These are phyloP conservation scores for Sordariomycetes sp. DNA, from an alignment of 2,329 filamentous ascomycete species.

Conservation along the genomic window DNA sequence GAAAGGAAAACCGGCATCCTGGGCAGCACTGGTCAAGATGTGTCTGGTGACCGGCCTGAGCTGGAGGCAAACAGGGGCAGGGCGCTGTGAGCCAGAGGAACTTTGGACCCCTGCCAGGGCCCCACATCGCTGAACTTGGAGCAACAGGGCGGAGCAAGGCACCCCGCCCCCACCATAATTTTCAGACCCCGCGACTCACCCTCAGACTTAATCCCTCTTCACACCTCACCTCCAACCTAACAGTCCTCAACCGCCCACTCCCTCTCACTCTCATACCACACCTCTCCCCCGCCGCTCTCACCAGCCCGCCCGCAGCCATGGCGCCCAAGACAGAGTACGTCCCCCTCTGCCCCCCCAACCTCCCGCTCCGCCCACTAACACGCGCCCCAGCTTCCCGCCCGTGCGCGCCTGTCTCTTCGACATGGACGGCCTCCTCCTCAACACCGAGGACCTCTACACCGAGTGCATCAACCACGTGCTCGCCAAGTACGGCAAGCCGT, in stretches of 20 bases:
- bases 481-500: conserved; percentile 58
- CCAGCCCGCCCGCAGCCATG: not conserved
- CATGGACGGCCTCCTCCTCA: conserved; percentile 94
- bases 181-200: not conserved
- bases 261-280: not conserved
- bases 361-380: not conserved
- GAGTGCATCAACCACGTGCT: conserved; percentile 74
- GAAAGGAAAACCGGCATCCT: no score
- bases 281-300: not conserved
- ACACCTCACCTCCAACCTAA: not conserved
- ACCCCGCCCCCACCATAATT: not conserved
- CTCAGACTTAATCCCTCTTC: not conserved
- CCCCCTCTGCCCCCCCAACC: not conserved
- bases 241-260: not conserved
- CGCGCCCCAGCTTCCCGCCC: conserved; percentile 52
- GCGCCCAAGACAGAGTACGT: conserved; percentile 2
- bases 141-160: not conserved
- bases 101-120: not conserved
- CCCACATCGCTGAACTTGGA: not conserved
- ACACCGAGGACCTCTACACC: conserved; percentile 88
- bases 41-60: no score
- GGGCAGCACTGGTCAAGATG: no score
- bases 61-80: no score
- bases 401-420: conserved; percentile 92
- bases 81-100: no score